phyloP scores from a whole-genome alignment of 1,284 basidiomycete species.

The Inonotus hispidus region DNA sequence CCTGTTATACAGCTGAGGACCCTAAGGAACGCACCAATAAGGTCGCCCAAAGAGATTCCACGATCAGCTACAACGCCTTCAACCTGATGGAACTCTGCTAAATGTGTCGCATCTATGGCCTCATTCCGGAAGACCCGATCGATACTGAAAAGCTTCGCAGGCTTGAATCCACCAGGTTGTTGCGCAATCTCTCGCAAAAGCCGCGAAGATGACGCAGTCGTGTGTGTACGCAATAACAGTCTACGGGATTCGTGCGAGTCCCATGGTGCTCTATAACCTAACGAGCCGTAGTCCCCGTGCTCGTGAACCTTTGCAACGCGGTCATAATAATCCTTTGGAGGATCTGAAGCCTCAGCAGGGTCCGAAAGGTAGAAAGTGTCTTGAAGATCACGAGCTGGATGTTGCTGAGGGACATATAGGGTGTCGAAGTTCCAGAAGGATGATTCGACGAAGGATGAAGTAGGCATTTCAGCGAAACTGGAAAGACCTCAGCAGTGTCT shows the following conservation, averaged over 20 bases:
- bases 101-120: constrained; percentile 97
- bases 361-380: constrained; percentile 99
- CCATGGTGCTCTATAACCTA: constrained; percentile 99
- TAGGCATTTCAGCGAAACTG: constrained; percentile 99
- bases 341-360: constrained; percentile 72
- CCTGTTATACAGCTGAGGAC: neutral
- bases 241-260: constrained; percentile 87
- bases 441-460: constrained; percentile 95
- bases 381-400: constrained; percentile 96
- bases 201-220: constrained; percentile 90
- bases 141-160: constrained; percentile 96
- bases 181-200: constrained; percentile 92
- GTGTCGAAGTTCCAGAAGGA: constrained; percentile 99
- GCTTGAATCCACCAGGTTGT: constrained; percentile 79
- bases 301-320: constrained; percentile 89
- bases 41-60: constrained; percentile 90
- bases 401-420: constrained; percentile 98
- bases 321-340: constrained; percentile 84
- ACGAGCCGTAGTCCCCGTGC: constrained; percentile 88
- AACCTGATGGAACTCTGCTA: constrained; percentile 99
- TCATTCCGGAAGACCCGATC: constrained; percentile 99
- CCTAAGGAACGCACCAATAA: constrained; percentile 66
- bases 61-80: constrained; percentile 98
- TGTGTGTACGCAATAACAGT: constrained; percentile 94
- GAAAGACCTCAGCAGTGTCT: neutral